phyloP scores from a whole-genome alignment of 1,284 basidiomycete species.

The Irpex sp. region DNA sequence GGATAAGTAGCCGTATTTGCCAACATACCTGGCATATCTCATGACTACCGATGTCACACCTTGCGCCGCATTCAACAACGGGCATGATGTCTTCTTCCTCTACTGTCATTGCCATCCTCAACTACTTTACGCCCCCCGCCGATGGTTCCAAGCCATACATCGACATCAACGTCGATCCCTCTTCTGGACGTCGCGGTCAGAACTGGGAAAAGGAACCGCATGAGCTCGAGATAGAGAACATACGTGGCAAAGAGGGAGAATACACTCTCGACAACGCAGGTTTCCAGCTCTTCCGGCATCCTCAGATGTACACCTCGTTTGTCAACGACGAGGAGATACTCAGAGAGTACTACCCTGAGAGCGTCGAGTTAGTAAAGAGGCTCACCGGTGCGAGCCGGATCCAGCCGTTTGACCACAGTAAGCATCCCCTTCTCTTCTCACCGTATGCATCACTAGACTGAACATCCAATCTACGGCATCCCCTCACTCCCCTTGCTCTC shows the following conservation, averaged over 20 bases:
- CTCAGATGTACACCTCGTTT: constrained; percentile 43
- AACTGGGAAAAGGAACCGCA: constrained; percentile 22
- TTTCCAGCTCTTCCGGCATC: constrained; percentile 45
- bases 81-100: constrained; percentile 8
- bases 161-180: constrained; percentile 24
- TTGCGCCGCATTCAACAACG: too few species aligned
- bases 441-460: too few species aligned
- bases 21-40: too few species aligned
- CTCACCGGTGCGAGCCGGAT: constrained; percentile 57
- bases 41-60: too few species aligned
- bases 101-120: constrained; percentile 21
- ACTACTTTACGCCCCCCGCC: constrained; percentile 28
- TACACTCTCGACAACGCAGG: constrained; percentile 52
- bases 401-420: constrained; percentile 64
- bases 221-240: constrained; percentile 45
- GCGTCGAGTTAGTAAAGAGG: constrained; percentile 53
- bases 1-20: too few species aligned
- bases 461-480: too few species aligned
- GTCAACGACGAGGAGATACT: constrained; percentile 44
- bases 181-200: constrained; percentile 16
- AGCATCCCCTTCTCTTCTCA: constrained; percentile 20
- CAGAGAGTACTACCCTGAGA: constrained; percentile 58
- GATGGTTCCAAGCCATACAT: constrained; percentile 31
- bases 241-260: constrained; percentile 48
- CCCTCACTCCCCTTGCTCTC: background rate